Conservation (phyloP, 305 asterid species). For the Galium porrigens region DNA sequence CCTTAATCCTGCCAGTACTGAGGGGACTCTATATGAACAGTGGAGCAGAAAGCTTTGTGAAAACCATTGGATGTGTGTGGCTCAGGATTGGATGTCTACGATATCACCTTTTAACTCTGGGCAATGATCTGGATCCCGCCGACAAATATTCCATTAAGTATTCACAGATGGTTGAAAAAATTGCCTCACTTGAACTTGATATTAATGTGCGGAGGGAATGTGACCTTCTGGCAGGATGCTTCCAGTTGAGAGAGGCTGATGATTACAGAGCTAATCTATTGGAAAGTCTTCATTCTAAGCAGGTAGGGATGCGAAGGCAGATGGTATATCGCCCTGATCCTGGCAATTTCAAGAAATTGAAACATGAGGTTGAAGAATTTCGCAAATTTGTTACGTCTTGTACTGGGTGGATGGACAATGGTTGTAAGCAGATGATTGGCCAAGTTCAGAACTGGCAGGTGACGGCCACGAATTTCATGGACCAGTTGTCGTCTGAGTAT, state of each 20-base stretch:
- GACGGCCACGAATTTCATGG: conserved; percentile 44
- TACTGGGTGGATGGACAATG: conserved; percentile 31
- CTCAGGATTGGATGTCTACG: conserved; percentile 61
- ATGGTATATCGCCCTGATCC: conserved; percentile 71
- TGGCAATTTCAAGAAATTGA: conserved; percentile 51
- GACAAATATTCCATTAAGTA: conserved; percentile 53
- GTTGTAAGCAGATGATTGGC: conserved; percentile 26
- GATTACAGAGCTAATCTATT: conserved; percentile 28
- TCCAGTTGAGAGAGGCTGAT: conserved; percentile 35
- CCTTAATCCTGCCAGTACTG: conserved; percentile 53
- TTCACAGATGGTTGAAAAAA: conserved; percentile 49
- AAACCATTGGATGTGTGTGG: conserved; percentile 43
- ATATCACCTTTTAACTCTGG: conserved; percentile 55
- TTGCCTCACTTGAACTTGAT: conserved; percentile 63
- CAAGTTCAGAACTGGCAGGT: conserved; percentile 74
- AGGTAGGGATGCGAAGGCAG: conserved; percentile 41
- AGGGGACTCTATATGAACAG: conserved; percentile 31
- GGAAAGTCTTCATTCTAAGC: conserved; percentile 49
- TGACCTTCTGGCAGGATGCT: conserved; percentile 51
- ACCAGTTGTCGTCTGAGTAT: conserved; percentile 53
- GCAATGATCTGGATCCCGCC: conserved; percentile 67
- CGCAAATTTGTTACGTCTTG: conserved; percentile 29
- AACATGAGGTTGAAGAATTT: conserved; percentile 40
- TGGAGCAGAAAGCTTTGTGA: conserved; percentile 26
- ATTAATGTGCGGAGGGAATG: conserved; percentile 60